Conservation (phyloP, 2,329 filamentous ascomycete species). For the Phialophora expanda region DNA sequence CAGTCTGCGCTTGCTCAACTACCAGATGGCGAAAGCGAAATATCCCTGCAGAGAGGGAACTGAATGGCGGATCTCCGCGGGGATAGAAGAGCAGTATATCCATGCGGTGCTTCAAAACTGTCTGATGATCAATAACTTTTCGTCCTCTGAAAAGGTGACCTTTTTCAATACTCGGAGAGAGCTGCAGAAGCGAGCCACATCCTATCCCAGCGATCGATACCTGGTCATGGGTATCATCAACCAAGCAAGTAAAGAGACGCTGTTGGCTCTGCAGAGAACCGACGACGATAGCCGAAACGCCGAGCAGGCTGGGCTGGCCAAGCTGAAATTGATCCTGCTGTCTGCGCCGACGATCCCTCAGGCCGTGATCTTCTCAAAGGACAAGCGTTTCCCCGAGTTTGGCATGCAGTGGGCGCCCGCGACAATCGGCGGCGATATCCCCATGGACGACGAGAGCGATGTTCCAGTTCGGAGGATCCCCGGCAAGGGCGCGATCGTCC, state of each 20-base stretch:
- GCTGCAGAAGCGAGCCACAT: neutral
- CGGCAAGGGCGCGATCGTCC: neutral
- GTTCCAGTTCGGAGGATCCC: neutral
- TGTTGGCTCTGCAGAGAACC: constrained; percentile 1
- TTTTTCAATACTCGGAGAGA: neutral
- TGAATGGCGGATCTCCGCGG: neutral
- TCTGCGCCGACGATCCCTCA: neutral
- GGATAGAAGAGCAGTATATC: neutral
- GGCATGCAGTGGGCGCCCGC: constrained; percentile 1
- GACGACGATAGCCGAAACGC: neutral
- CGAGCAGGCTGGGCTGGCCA: neutral
- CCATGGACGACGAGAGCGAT: neutral
- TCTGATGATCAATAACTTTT: neutral
- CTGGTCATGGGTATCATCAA: constrained; percentile 9
- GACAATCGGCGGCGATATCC: neutral
- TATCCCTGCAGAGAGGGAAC: neutral
- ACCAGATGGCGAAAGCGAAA: neutral
- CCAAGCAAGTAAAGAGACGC: constrained; percentile 7
- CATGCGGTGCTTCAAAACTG: neutral
- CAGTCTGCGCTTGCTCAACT: neutral
- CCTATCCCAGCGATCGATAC: constrained; percentile 4
- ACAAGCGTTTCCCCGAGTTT: neutral
- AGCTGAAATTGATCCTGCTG: neutral
- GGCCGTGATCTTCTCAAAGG: neutral
- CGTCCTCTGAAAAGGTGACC: neutral